phyloP scores from a whole-genome alignment of 2,329 filamentous ascomycete genomes.

The Cladophialophora immunda region DNA sequence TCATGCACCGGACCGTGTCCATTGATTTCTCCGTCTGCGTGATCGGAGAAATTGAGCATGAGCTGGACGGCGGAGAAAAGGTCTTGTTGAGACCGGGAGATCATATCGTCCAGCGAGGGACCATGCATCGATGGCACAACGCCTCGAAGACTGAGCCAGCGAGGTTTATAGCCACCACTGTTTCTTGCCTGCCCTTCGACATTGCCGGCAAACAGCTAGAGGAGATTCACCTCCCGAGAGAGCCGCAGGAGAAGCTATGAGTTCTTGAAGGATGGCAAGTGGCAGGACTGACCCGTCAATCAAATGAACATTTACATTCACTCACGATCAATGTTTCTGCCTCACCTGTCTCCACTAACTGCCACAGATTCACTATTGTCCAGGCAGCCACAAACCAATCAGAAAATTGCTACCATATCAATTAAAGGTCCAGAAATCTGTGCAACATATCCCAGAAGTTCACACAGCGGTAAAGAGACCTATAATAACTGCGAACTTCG shows the following conservation, averaged over 20 bases:
- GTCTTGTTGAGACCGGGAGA: constrained; percentile 37
- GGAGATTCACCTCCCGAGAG: constrained; percentile 24
- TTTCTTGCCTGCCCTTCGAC: constrained; percentile 36
- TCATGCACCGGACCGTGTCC: constrained; percentile 37
- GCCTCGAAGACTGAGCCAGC: constrained; percentile 35
- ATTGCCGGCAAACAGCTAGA: constrained; percentile 36
- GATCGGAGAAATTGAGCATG: constrained; percentile 36
- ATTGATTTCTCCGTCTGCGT: constrained; percentile 37
- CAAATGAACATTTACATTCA: constrained; percentile 3
- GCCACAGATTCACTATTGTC: not conserved
- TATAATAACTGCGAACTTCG: constrained; percentile 3
- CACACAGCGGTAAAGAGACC: constrained; percentile 2
- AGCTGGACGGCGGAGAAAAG: constrained; percentile 37
- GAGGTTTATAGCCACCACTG: constrained; percentile 29
- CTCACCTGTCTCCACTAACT: constrained; percentile 9
- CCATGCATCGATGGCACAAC: constrained; percentile 38
- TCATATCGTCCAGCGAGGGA: constrained; percentile 39
- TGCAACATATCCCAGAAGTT: constrained; percentile 9
- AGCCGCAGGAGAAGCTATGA: constrained; percentile 10
- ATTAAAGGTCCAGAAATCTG: not conserved
- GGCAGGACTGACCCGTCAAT: not conserved
- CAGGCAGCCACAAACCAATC: not conserved
- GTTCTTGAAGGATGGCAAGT: not conserved
- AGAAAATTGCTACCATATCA: not conserved
- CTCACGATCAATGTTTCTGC: not conserved